These are phyloP conservation scores for Eutrema heterophyllum DNA, from an alignment of 345 rosid genomes.

Conservation along the genomic window DNA sequence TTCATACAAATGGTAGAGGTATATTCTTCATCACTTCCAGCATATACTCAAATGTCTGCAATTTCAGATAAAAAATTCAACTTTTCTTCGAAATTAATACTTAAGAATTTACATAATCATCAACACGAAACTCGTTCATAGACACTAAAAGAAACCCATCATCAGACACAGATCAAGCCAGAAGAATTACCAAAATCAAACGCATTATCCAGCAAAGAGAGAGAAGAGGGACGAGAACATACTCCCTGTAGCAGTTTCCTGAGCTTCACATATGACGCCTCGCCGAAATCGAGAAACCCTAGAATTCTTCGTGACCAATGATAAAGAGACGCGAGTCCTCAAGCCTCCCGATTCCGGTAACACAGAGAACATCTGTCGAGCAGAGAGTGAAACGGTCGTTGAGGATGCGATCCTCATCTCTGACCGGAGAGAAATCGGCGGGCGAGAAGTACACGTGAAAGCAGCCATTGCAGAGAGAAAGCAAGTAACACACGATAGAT, in stretches of 20 bases:
- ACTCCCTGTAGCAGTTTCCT: conserved; percentile 44
- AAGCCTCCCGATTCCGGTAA: conserved; percentile 43
- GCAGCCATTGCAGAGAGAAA: conserved; percentile 36
- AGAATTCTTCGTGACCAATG: conserved; percentile 29
- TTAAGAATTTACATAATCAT: not conserved
- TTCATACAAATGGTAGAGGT: not conserved
- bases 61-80: not conserved
- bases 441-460: conserved; percentile 27
- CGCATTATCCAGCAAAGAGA: not conserved
- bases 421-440: conserved; percentile 31
- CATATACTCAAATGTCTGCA: not conserved
- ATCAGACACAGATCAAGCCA: not conserved
- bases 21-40: not conserved
- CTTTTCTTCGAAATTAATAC: not conserved
- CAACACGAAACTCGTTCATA: not conserved
- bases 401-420: conserved; percentile 16
- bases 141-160: not conserved
- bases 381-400: conserved; percentile 15
- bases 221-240: conserved; percentile 19
- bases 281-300: conserved; percentile 32
- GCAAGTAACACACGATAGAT: not conserved
- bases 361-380: conserved; percentile 15
- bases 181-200: not conserved
- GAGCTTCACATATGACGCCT: conserved; percentile 51
- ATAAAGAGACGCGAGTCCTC: conserved; percentile 37